These are phyloP conservation scores for Coemansia sp. DNA, from an alignment of 192 early-diverging fungal species.

Conservation along the genomic window DNA sequence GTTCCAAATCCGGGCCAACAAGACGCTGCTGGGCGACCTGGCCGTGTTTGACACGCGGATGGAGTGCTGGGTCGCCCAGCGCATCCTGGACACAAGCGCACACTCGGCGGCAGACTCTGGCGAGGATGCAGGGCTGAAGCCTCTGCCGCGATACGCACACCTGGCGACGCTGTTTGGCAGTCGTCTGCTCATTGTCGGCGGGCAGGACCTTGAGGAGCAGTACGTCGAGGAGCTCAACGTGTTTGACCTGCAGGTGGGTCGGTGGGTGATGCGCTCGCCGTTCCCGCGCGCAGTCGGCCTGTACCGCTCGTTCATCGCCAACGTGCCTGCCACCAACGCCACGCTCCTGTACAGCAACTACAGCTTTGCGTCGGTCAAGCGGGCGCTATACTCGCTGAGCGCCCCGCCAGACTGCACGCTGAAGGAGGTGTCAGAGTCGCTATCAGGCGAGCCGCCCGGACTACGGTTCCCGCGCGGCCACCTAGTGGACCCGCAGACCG, in stretches of 20 bases:
- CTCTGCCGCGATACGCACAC: slow-evolving; percentile 77
- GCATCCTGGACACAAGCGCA: slow-evolving; percentile 20
- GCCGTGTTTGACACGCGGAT: slow-evolving; percentile 60
- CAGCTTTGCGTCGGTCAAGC: slow-evolving; percentile 71
- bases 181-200: slow-evolving; percentile 68
- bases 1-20: slow-evolving; percentile 57
- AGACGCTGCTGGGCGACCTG: slow-evolving; percentile 68
- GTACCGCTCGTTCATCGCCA: slow-evolving; percentile 75
- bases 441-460: slow-evolving; percentile 72
- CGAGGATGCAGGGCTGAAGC: slow-evolving; percentile 15
- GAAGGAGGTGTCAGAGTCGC: slow-evolving; percentile 67
- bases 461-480: slow-evolving; percentile 75
- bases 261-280: slow-evolving; percentile 65
- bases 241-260: slow-evolving; percentile 66
- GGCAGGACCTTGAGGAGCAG: slow-evolving; percentile 73
- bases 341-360: slow-evolving; percentile 75
- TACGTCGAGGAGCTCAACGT: slow-evolving; percentile 81
- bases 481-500: slow-evolving; percentile 66
- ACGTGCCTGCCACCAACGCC: slow-evolving; percentile 58
- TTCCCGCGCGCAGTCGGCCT: slow-evolving; percentile 76
- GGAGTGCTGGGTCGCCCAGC: slow-evolving; percentile 55
- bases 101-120: slow-evolving; percentile 35
- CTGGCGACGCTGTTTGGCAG: slow-evolving; percentile 66
- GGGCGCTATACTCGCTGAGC: slow-evolving; percentile 69
- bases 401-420: slow-evolving; percentile 62